Evolutionary conservation across 164 flowering plant species (phyloP).

Genomic region (Magnolia officinalis): DNA sequence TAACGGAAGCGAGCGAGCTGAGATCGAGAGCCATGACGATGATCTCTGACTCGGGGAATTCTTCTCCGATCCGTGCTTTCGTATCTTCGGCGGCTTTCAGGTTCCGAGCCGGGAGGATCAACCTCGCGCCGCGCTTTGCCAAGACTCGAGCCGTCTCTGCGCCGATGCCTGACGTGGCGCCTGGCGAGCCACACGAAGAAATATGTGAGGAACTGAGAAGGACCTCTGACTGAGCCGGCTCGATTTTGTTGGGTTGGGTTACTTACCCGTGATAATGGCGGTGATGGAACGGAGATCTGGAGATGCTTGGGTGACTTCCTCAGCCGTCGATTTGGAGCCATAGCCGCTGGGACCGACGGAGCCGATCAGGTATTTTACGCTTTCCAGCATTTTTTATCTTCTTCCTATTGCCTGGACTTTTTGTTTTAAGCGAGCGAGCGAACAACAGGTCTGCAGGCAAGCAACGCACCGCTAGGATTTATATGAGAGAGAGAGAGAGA

Average conservation of each 20-base stretch:
- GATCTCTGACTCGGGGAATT: constrained; percentile 63
- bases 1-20: constrained; percentile 74
- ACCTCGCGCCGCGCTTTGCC: constrained; percentile 77
- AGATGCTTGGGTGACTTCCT: constrained; percentile 56
- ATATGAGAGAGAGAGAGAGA: not conserved
- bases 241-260: not conserved
- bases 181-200: constrained; percentile 27
- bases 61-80: constrained; percentile 56
- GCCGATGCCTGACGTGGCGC: constrained; percentile 97
- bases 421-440: not conserved
- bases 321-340: constrained; percentile 92
- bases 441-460: not conserved
- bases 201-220: not conserved
- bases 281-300: constrained; percentile 57
- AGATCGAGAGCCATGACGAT: constrained; percentile 82
- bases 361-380: constrained; percentile 71
- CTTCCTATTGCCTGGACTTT: not conserved
- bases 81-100: constrained; percentile 81
- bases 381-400: constrained; percentile 50
- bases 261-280: constrained; percentile 86
- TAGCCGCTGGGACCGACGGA: constrained; percentile 65
- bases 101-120: constrained; percentile 77
- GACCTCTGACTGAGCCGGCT: not conserved
- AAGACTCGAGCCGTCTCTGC: constrained; percentile 91
- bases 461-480: not conserved